Conservation (phyloP, 345 rosid genomes). For the Syzygium aqueum region DNA sequence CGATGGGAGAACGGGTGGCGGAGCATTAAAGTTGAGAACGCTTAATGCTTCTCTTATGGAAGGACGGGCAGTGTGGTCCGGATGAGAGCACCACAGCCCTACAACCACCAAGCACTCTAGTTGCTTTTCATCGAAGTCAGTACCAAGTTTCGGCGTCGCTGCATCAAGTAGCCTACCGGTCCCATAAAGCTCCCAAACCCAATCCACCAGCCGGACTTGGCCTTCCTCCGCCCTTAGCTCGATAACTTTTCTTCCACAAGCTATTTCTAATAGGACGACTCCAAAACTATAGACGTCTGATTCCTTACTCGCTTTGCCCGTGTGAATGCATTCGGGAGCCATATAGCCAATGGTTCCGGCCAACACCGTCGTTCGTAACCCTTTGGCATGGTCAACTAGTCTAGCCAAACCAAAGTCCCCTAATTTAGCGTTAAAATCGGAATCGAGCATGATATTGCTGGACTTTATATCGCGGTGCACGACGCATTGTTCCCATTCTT, state of each 20-base stretch:
- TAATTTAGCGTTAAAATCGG: not conserved
- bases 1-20: not conserved
- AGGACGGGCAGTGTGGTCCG: not conserved
- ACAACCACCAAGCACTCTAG: not conserved
- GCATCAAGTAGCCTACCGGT: not conserved
- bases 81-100: not conserved
- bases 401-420: not conserved
- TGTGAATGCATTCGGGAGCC: not conserved
- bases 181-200: not conserved
- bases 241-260: not conserved
- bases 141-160: not conserved
- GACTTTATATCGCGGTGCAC: not conserved
- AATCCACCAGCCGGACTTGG: not conserved
- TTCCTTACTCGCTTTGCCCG: not conserved
- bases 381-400: not conserved
- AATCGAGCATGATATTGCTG: not conserved
- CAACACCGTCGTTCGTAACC: not conserved
- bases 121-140: not conserved
- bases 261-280: not conserved
- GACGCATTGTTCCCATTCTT: not conserved
- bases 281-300: not conserved
- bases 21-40: not conserved
- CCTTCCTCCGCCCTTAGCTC: not conserved
- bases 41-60: not conserved
- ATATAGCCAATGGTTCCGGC: not conserved